A percentile compares a stretch with the other conserved stretches of the same genome.
phyloP scores from a whole-genome alignment of 2,329 filamentous ascomycete genomes.

The Thermoascus crustaceus region DNA sequence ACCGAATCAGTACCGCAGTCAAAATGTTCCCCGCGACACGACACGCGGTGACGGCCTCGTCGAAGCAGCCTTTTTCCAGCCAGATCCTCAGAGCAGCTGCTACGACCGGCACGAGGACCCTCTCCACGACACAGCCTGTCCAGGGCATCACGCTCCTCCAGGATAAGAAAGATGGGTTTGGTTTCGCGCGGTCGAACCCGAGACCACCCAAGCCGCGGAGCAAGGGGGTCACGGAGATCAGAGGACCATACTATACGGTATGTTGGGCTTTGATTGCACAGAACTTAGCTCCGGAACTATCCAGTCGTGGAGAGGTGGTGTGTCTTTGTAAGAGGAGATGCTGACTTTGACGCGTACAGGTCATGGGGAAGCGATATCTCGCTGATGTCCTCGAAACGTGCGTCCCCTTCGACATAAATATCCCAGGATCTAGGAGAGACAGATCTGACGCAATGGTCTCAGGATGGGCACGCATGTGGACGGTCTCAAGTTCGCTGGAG shows the following conservation, averaged over 20 bases:
- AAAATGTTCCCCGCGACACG: background rate
- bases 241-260: conserved; percentile 48
- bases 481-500: conserved; percentile 49
- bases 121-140: conserved; percentile 13
- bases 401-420: conserved; percentile 8
- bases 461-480: conserved; percentile 49
- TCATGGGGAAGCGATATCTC: conserved; percentile 46
- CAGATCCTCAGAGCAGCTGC: background rate
- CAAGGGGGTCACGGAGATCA: conserved; percentile 47
- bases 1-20: background rate
- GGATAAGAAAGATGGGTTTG: conserved; percentile 43
- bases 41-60: background rate
- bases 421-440: background rate
- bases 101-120: conserved; percentile 1
- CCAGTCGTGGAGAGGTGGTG: too few species aligned
- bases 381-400: conserved; percentile 47
- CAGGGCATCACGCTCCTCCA: conserved; percentile 34
- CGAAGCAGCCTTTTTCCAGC: background rate
- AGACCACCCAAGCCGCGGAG: conserved; percentile 42
- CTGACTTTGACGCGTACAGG: conserved; percentile 15
- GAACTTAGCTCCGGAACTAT: too few species aligned
- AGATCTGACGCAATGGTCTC: conserved; percentile 1
- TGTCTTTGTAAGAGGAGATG: background rate
- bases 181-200: conserved; percentile 44
- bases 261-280: conserved; percentile 6